A percentile compares a stretch with the other conserved stretches of the same genome.
Evolutionary conservation across 2,329 filamentous ascomycete genomes (phyloP).

Genomic region (Colletotrichum cordylinicola): DNA sequence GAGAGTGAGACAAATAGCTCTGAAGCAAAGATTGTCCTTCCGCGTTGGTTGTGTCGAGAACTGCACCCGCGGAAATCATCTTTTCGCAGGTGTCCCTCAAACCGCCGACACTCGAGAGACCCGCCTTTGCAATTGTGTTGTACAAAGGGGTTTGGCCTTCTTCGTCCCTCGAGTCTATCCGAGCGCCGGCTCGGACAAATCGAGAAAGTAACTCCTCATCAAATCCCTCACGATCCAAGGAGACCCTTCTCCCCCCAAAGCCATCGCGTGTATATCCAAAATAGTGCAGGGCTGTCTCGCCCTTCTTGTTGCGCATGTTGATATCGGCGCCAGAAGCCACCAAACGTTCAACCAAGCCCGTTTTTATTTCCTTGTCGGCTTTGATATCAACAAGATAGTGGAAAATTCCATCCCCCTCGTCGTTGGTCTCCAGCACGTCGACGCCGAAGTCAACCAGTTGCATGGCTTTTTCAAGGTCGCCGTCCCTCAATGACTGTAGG

Average conservation of each 20-base stretch:
- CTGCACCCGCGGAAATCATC: background rate
- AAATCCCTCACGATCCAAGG: background rate
- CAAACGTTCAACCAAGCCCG: background rate
- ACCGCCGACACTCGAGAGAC: background rate
- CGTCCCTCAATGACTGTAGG: background rate
- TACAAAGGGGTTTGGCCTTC: slow-evolving; percentile 20
- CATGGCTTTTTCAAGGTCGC: background rate
- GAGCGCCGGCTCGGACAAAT: slow-evolving; percentile 9
- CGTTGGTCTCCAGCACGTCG: slow-evolving; percentile 24
- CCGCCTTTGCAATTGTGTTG: background rate
- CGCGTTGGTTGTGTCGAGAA: background rate
- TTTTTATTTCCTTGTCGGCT: background rate
- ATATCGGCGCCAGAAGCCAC: slow-evolving; percentile 26
- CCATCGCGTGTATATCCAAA: background rate
- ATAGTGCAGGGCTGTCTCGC: slow-evolving; percentile 22
- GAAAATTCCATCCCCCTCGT: slow-evolving; percentile 24
- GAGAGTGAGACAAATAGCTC: background rate
- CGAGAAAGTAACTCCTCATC: background rate
- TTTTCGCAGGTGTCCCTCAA: background rate
- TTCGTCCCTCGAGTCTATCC: slow-evolving; percentile 20
- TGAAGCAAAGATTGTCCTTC: background rate
- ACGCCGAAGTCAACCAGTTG: slow-evolving; percentile 14
- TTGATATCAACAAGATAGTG: background rate
- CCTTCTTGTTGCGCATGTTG: slow-evolving; percentile 22
- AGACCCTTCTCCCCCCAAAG: background rate